Base-by-base conservation (phyloP, 352 stramenopile species). In the Phytopythium delawarense region DNA sequence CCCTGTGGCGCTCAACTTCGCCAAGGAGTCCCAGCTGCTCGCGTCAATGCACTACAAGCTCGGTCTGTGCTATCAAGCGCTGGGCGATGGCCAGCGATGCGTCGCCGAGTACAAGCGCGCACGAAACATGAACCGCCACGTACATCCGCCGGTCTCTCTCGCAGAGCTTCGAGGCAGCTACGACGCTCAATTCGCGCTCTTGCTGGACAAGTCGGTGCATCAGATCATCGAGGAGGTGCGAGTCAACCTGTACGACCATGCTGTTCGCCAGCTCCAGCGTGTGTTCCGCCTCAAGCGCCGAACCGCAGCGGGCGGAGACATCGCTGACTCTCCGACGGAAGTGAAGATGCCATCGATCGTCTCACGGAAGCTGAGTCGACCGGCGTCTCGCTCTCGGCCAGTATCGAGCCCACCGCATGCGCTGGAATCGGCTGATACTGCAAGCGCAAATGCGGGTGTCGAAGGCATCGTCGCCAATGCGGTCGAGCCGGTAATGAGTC, bases 61-160 rank as follows among this genome's bases (percentile, higher is more conserved):
- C 30, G 82, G 76, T 0, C 57, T 89, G 12, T 91, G 82, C 55
- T 83, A 72, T 28, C 74, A 87, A 32, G 72, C 79, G 6, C 58
- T 88, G 0, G 72, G 76, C 12, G 76, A 89, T 48, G 61, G 72
- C 32, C 58, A 62, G 30, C 81, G 81, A 28, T 89, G 78, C 30
- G 62, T 72, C 25, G 72, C 73, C 1, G 82, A 91, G 61, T 91
- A 79, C 60, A 91, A 91, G 44, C 82, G 82, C 16, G 82, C 79
- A 15, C 62, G 75, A 7, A 91, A 84, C 21, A 53, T 83, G 44
- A 88, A 91, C 60, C 82, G 79, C 49, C 78, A 87, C n/a, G 70
- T 87, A 2, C 40, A 63, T 20, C 70, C 82, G 5, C 72, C 78
- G 16, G 67, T 80, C 16, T 64, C 76, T 9, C 59, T 88, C 0